Base-by-base conservation (phyloP, 768 basidiomycete species). In the Lactarius deliciosus region DNA sequence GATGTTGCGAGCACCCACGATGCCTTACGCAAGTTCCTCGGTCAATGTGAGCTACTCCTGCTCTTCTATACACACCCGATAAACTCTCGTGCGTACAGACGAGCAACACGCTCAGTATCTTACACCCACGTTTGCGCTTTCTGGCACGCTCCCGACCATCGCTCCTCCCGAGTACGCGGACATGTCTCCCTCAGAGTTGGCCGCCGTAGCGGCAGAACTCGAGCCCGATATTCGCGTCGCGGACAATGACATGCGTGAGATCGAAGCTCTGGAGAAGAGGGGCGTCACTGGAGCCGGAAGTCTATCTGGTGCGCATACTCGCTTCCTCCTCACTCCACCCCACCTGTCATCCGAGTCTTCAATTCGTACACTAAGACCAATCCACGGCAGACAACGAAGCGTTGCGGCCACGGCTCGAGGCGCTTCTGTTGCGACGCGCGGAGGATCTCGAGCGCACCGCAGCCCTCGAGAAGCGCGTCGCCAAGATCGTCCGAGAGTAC, bases 151-250 rank as follows among this genome's bases (percentile, higher is more conserved):
- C 15, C 18, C 81, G 80, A 25, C 22, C 0, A 80, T 79, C 18
- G 63, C 74, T 15, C 75, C 81, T 1, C 83, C 87, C 8, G 75
- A 85, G 30, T 89, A 88, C 64, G 84, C 84, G 61, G 81, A 81
- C 43, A 87, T 93, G 86, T 81, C 87, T 0, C 72, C 84, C 0
- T 83, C 83, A 64, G 90, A 90, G 71, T 77, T 93, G 9, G 88
- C 90, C 47, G 86, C 87, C 0, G 81, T 90, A 63, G 76, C 93
- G 11, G 76, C 81, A 0, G 92, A 94, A 72, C 90, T 94, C 86
- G 92, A 93, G 69, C 83, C 86, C 5, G 92, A 94, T 60, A 86
- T 94, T 60, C 90, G 92, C 36, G 84, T 86, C 38, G 92, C 91
- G 11, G 92, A 94, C 71, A 84, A 89, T 9, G 91, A 92, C 70